Evolutionary conservation across 2,329 filamentous ascomycete species (phyloP), one percentile per base, ranked within the genome.

Genomic region (Chalaropsis ovoidea): DNA sequence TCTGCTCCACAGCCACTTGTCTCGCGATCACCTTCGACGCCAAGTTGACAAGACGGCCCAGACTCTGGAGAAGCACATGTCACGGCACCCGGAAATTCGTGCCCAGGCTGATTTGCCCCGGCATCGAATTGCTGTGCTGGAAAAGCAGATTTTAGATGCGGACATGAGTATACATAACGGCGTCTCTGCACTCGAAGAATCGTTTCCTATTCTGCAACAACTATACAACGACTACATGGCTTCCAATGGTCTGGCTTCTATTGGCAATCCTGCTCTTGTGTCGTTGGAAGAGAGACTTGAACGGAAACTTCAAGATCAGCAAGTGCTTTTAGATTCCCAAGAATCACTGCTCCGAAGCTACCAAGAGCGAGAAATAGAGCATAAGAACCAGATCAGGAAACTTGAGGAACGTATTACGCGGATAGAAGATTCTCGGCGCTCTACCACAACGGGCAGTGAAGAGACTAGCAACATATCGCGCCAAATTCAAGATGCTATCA

Each of bases 71-170:
- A 60, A 47, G 11, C 63, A 64, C 31, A 43, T 64, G 5, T 64
- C 63, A 15, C 63, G 52, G n/a, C 22, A 64, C 24, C 63, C 52
- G 6, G 63, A 64, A 45, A 39, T 64, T 8, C 52, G 63, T 17
- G 49, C 49, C n/a, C 63, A 64, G 41, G 42, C 52, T 17, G 52
- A 64, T 7, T 8, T 64, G 5, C 63, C 63, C 2, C 49, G 63
- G 22, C 41, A 64, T 15, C 63, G 42, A 2, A 47, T 64, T 42
- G 52, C 63, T 10, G 22, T 24, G 8, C 35, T 64, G 5, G 39
- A 64, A 45, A 64, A 60, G 24, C 63, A 64, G 19, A 4, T 64
- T 1, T 13, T n/a, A 1, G 63, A 64, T 15, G 54, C 39, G 11
- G 63, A 64, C 17, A 27, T 1, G 11, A 19, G 8, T 4, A 19